Percentiles rank a stretch among this genome's conserved stretches.
phyloP scores from a whole-genome alignment of 202 grass and related monocot genomes.

The Carex arenaria region DNA sequence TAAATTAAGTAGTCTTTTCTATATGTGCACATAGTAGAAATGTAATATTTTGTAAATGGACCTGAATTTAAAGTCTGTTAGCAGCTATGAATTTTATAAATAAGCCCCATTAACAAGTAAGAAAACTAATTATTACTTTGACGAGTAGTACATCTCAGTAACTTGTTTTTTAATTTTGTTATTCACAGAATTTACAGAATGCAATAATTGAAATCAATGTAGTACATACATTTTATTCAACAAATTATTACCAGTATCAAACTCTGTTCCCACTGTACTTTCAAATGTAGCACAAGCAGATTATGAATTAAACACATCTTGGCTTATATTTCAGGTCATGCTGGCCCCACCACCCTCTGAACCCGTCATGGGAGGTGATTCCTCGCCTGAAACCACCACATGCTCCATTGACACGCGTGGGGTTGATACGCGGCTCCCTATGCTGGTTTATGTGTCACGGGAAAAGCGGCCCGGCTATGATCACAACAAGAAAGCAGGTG shows the following conservation, averaged over 20 bases:
- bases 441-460: slow-evolving; percentile 84
- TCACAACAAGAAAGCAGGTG: slow-evolving; percentile 93
- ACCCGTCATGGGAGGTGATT: slow-evolving; percentile 43
- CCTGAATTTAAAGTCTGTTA: background rate
- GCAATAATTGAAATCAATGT: background rate
- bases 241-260: background rate
- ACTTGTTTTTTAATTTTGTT: background rate
- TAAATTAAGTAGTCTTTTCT: too few species aligned
- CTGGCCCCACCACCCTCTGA: slow-evolving; percentile 71
- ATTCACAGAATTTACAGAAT: background rate
- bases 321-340: slow-evolving; percentile 46
- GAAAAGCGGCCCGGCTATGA: slow-evolving; percentile 82
- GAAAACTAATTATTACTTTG: background rate
- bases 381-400: slow-evolving; percentile 12
- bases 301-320: background rate
- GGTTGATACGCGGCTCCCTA: slow-evolving; percentile 78
- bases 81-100: background rate
- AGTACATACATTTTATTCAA: too few species aligned
- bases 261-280: background rate
- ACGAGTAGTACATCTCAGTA: background rate
- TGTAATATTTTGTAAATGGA: background rate
- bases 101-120: background rate
- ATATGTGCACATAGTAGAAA: background rate
- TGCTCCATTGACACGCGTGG: slow-evolving; percentile 60
- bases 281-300: background rate